phyloP scores from a whole-genome alignment of 257 asterid species.

The Lantana camara region DNA sequence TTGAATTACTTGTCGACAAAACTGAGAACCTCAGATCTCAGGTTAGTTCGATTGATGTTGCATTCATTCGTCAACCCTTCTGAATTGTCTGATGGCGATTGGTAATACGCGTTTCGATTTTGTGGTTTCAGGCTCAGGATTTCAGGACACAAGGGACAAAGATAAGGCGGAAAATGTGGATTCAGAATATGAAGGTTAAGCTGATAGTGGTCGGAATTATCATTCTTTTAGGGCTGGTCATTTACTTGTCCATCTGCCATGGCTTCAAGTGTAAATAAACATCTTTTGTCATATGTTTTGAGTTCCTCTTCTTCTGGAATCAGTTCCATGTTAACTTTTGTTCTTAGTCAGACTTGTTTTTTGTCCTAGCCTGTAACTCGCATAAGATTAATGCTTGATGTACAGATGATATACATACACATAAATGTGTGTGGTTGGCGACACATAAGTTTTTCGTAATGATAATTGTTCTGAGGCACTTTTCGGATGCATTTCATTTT shows the following conservation, averaged over 20 bases:
- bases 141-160: slow-evolving; percentile 55
- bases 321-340: background rate
- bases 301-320: background rate
- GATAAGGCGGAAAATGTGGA: slow-evolving; percentile 58
- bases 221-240: slow-evolving; percentile 37
- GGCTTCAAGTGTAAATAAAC: slow-evolving; percentile 45
- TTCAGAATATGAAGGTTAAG: slow-evolving; percentile 67
- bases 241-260: slow-evolving; percentile 52
- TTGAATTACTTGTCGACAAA: slow-evolving; percentile 62
- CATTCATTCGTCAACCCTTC: background rate
- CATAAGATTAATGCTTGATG: slow-evolving; percentile 20
- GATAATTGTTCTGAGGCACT: slow-evolving; percentile 14
- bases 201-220: slow-evolving; percentile 48
- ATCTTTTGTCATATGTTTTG: background rate
- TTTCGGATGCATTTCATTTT: slow-evolving; percentile 7
- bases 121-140: slow-evolving; percentile 58
- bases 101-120: background rate
- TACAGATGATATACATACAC: slow-evolving; percentile 19
- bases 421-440: slow-evolving; percentile 12
- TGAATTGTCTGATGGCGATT: too few species aligned
- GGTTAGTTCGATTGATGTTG: slow-evolving; percentile 30
- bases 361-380: slow-evolving; percentile 24
- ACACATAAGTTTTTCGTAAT: slow-evolving; percentile 13
- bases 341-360: background rate
- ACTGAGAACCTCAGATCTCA: slow-evolving; percentile 62